Conservation (phyloP, 2,329 filamentous ascomycete species). For the Phialemonium atrogriseum region DNA sequence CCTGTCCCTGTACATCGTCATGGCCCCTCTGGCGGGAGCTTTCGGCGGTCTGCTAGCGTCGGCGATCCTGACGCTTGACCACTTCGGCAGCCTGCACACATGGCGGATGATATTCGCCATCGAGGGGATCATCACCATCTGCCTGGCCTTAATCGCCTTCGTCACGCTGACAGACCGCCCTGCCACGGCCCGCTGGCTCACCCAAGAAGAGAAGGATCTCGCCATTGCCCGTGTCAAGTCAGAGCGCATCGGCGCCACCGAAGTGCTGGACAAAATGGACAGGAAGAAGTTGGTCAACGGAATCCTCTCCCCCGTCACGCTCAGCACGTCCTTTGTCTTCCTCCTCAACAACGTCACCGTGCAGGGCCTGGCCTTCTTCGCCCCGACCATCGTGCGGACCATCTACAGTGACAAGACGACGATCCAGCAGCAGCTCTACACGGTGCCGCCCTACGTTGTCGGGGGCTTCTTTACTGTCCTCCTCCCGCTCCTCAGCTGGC, state of each 20-base stretch:
- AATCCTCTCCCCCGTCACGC: conserved; percentile 51
- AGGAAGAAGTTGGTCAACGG: conserved; percentile 48
- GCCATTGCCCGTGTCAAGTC: conserved; percentile 52
- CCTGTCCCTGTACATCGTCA: conserved; percentile 53
- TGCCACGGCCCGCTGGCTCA: conserved; percentile 57
- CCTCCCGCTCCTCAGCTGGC: conserved; percentile 50
- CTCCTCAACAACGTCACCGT: conserved; percentile 63
- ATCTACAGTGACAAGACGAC: conserved; percentile 54
- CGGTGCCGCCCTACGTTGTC: conserved; percentile 61
- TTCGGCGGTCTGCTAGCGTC: conserved; percentile 56
- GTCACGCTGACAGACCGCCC: conserved; percentile 59
- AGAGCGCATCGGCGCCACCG: conserved; percentile 48
- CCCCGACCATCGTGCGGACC: conserved; percentile 60
- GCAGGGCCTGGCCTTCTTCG: conserved; percentile 64
- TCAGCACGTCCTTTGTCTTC: conserved; percentile 47
- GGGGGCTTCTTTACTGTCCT: conserved; percentile 55
- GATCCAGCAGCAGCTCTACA: conserved; percentile 58
- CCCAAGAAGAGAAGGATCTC: conserved; percentile 52
- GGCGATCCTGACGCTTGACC: conserved; percentile 50
- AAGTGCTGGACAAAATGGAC: conserved; percentile 45
- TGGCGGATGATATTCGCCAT: conserved; percentile 69
- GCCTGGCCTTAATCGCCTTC: conserved; percentile 47
- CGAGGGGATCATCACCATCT: conserved; percentile 54
- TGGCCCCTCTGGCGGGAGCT: conserved; percentile 54
- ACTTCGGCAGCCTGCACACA: conserved; percentile 43